Evolutionary conservation across 73 alveolate species (phyloP), one percentile per base, ranked within the genome.

Genomic region (Paraurostyla sp.): DNA sequence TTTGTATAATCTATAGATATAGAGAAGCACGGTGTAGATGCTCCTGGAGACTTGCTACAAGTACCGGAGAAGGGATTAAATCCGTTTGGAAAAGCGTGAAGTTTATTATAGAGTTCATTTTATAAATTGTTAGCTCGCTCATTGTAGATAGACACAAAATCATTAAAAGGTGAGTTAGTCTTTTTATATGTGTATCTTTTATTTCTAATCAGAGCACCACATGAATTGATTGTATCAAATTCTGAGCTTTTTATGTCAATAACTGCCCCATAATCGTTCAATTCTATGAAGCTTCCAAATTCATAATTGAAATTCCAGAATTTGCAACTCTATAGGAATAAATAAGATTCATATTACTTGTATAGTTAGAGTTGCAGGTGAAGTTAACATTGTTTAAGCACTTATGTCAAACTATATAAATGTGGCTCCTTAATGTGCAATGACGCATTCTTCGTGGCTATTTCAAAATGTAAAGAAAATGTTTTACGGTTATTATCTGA

Each of bases 141-240:
- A 3, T 59, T 4, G 22, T 59, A 59, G 20, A 20, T 59, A 15
- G n/a, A n/a, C n/a, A n/a, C n/a, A n/a, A n/a, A n/a, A n/a, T n/a
- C n/a, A n/a, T 20, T 3, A 4, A 18, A 30, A 59, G 9, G n/a
- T 6, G 50, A 1, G 48, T 11, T 59, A 49, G 48, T 30, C 22
- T 27, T 59, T 20, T 59, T 20, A 49, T 23, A 59, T 27, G 4
- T 4, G 23, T 2, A 11, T 29, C 33, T 54, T 18, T 18, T 23
- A 27, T 59, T 59, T 59, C 83, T 68, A 35, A 68, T 68, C 2
- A 68, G 2, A n/a, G 42, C 4, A 27, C 83, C 83, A 68, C 83
- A 68, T 36, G 83, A 7, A 22, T 36, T 13, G 11, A 68, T 6
- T 22, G n/a, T 9, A 38, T 35, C 11, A 38, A 68, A 68, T 16